Evolutionary conservation across 2,329 filamentous ascomycete species (phyloP).

Genomic region (Neofusicoccum parvum): DNA sequence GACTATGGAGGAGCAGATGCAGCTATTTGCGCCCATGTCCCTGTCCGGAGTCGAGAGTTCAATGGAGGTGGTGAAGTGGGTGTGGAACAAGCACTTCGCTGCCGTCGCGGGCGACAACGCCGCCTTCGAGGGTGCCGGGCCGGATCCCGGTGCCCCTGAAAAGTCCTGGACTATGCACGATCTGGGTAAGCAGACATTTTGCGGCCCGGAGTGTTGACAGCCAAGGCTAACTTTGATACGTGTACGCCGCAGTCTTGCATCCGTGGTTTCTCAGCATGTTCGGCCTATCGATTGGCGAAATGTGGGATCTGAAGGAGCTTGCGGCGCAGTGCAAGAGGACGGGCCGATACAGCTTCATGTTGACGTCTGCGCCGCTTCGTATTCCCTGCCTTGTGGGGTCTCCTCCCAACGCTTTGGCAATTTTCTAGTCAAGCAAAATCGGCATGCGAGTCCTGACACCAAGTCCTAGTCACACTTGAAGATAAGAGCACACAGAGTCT

Average conservation of each 20-base stretch:
- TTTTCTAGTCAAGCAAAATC: constrained; percentile 29
- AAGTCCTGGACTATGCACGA: not conserved
- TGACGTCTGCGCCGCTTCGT: constrained; percentile 49
- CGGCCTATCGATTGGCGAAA: constrained; percentile 49
- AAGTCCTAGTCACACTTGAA: too few relatives aligned
- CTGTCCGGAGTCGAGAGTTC: constrained; percentile 24
- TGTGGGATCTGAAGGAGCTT: constrained; percentile 49
- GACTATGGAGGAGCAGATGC: not conserved
- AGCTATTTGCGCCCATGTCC: not conserved
- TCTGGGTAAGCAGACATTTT: not conserved
- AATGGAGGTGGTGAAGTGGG: constrained; percentile 26
- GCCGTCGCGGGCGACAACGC: constrained; percentile 39
- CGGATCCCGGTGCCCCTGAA: constrained; percentile 23
- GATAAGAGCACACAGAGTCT: too few relatives aligned
- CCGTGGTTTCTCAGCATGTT: constrained; percentile 39
- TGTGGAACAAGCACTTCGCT: constrained; percentile 35
- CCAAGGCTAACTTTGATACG: constrained; percentile 21
- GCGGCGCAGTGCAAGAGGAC: constrained; percentile 40
- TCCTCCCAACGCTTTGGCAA: constrained; percentile 38
- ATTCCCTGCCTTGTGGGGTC: constrained; percentile 40
- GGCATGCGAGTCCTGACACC: too few relatives aligned
- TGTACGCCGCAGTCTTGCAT: constrained; percentile 38
- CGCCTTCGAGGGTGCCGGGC: constrained; percentile 35
- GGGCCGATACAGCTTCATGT: constrained; percentile 47
- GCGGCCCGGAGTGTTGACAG: not conserved